Base-by-base conservation (phyloP, 768 basidiomycete species). In the Mycena latifolia region DNA sequence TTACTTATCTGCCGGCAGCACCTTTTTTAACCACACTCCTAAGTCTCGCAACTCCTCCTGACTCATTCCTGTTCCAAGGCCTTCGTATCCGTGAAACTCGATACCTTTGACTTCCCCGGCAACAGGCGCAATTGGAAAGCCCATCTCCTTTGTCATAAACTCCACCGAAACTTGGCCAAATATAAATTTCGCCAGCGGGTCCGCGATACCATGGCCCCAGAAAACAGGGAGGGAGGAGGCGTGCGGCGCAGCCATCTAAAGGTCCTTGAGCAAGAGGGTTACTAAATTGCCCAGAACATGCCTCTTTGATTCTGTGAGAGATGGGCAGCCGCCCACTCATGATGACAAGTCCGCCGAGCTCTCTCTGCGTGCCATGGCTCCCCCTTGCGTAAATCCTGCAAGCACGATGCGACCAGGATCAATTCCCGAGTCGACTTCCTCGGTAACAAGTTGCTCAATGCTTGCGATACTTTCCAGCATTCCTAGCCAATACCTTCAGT, bases 381-480 rank as follows among this genome's bases (percentile, higher is more conserved):
- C 81, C 22, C 83, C 85, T 68, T 86, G 84, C 53, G 75, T 79
- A 67, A 86, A 83, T 12, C 86, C 86, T 22, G 85, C 85, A 1
- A 87, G 66, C 6, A 85, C 76, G 60, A 86, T 81, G 63, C 81
- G 76, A 50, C 77, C 74, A 29, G 80, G 72, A 25, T 79, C 75
- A 29, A 84, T 79, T 2, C 80, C 81, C 11, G 74, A 72, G 41
- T 82, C 81, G 11, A 84, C 75, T 65, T 86, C 83, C 17, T 74
- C 74, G 17, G 77, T 73, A 53, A 88, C 79, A 51, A 88, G 68
- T 11, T 71, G 61, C 41, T 81, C 77, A 55, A 87, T 69, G 4
- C 75, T 62, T 14, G 69, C 69, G 12, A 79, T 76, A 18, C 80
- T 77, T 3, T 76, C 54, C 15, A 80, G 71, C 71, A 87, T 77